Conservation (phyloP, 2,329 filamentous ascomycete species). For the Tympanopsis confertula region DNA sequence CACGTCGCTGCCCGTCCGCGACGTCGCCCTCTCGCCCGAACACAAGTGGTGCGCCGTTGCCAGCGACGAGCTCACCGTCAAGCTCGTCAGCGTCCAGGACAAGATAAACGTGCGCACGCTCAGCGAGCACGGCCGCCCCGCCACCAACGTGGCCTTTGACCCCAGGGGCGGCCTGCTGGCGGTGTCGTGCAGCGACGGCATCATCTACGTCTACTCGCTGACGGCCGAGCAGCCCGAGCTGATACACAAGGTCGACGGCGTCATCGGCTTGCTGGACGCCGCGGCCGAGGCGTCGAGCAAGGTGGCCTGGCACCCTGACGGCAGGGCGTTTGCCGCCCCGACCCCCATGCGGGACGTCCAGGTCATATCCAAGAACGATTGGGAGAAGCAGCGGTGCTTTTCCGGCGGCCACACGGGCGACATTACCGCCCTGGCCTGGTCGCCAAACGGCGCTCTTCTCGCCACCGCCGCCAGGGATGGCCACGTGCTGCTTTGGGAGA, state of each 20-base stretch:
- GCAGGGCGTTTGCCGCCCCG: slow-evolving; percentile 75
- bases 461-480: slow-evolving; percentile 58
- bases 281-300: slow-evolving; percentile 66
- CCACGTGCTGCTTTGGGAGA: slow-evolving; percentile 75
- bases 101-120: slow-evolving; percentile 66
- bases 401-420: slow-evolving; percentile 69
- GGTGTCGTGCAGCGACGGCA: slow-evolving; percentile 77
- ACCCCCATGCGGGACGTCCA: slow-evolving; percentile 75
- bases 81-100: slow-evolving; percentile 73
- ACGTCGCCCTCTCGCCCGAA: slow-evolving; percentile 73
- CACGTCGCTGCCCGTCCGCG: slow-evolving; percentile 74
- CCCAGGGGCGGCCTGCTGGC: slow-evolving; percentile 64
- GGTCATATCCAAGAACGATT: slow-evolving; percentile 77
- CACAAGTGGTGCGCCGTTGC: slow-evolving; percentile 83
- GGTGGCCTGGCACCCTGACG: slow-evolving; percentile 87
- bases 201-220: slow-evolving; percentile 82
- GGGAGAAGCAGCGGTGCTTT: slow-evolving; percentile 76
- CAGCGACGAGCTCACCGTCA: slow-evolving; percentile 86
- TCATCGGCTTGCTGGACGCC: slow-evolving; percentile 68
- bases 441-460: slow-evolving; percentile 82
- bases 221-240: slow-evolving; percentile 69
- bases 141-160: slow-evolving; percentile 83
- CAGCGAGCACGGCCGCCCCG: slow-evolving; percentile 69
- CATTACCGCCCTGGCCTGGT: slow-evolving; percentile 83
- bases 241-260: slow-evolving; percentile 71